Conservation (phyloP, 495 filamentous ascomycete species). For the Corynascus novoguineensis region DNA sequence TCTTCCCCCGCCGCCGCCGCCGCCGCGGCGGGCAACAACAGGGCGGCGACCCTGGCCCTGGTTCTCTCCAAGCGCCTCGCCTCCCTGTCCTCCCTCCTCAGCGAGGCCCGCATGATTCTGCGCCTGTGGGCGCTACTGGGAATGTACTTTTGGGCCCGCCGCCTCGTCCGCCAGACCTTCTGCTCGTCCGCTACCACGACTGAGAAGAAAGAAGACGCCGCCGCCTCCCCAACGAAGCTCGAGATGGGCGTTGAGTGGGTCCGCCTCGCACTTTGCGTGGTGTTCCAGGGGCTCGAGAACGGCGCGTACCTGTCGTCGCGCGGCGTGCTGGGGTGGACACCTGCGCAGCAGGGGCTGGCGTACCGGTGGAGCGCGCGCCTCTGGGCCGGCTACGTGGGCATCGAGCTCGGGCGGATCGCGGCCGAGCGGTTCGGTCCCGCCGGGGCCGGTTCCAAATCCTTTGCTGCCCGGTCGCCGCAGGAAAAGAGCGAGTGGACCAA, state of each 20-base stretch:
- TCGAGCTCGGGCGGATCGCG: conserved; percentile 65
- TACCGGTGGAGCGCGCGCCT: conserved; percentile 71
- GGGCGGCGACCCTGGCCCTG: conserved; percentile 39
- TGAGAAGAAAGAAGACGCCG: conserved; percentile 4
- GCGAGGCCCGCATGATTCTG: conserved; percentile 64
- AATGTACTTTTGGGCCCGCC: conserved; percentile 68
- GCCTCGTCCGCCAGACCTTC: conserved; percentile 39
- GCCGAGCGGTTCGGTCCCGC: conserved; percentile 39
- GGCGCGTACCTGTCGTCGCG: conserved; percentile 68
- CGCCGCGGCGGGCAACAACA: conserved; percentile 18
- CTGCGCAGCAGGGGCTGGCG: conserved; percentile 48
- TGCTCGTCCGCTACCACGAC: conserved; percentile 4
- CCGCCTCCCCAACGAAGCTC: conserved; percentile 27
- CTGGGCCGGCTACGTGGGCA: conserved; percentile 71
- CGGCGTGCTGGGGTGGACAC: conserved; percentile 57
- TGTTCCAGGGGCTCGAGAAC: conserved; percentile 81
- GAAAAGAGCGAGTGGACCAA: conserved; percentile 42
- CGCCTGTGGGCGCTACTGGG: conserved; percentile 74
- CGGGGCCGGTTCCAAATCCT: conserved; percentile 24
- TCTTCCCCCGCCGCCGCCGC: conserved; percentile 24
- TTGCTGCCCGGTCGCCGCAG: conserved; percentile 34
- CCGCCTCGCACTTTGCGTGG: conserved; percentile 61
- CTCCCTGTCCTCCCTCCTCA: conserved; percentile 49
- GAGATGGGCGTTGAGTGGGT: conserved; percentile 53
- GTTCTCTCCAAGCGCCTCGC: conserved; percentile 40